These are phyloP conservation scores for Periconia digitata DNA, from an alignment of 2,329 filamentous ascomycete species.

Conservation along the genomic window DNA sequence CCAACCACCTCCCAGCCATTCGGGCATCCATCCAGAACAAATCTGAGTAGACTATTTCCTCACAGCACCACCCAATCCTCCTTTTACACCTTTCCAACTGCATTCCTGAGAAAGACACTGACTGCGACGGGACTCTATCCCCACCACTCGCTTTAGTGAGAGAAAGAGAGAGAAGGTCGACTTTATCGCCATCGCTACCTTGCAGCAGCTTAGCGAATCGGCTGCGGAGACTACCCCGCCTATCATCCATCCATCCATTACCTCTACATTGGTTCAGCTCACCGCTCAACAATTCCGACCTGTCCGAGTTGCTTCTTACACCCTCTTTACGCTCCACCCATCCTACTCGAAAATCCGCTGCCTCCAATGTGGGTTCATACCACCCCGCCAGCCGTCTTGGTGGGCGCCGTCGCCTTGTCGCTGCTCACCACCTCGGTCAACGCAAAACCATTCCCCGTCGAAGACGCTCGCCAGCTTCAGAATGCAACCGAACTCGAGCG, in stretches of 20 bases:
- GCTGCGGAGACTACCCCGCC: conserved; percentile 15
- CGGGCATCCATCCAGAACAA: conserved; percentile 11
- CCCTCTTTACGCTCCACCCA: not conserved
- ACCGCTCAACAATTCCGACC: conserved; percentile 5
- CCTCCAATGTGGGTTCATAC: conserved; percentile 30
- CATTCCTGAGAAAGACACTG: conserved; percentile 3
- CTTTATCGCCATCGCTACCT: conserved; percentile 6
- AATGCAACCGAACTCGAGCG: conserved; percentile 32
- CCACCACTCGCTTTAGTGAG: conserved; percentile 2
- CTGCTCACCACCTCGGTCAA: conserved; percentile 56
- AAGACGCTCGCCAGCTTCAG: conserved; percentile 29
- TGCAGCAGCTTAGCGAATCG: conserved; percentile 16
- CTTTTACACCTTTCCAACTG: conserved; percentile 5
- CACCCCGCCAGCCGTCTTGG: conserved; percentile 75
- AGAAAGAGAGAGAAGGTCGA: conserved; percentile 1
- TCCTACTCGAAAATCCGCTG: conserved; percentile 4
- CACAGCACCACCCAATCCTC: conserved; percentile 12
- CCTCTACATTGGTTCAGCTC: conserved; percentile 12
- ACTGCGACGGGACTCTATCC: conserved; percentile 13
- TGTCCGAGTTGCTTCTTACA: not conserved
- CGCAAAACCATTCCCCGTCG: conserved; percentile 36
- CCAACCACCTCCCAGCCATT: conserved; percentile 33
- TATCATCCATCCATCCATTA: conserved; percentile 12
- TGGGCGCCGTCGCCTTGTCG: conserved; percentile 41
- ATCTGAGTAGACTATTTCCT: conserved; percentile 38